phyloP scores from a whole-genome alignment of 2,329 filamentous ascomycete species.

The Penicillium griseofulvum region DNA sequence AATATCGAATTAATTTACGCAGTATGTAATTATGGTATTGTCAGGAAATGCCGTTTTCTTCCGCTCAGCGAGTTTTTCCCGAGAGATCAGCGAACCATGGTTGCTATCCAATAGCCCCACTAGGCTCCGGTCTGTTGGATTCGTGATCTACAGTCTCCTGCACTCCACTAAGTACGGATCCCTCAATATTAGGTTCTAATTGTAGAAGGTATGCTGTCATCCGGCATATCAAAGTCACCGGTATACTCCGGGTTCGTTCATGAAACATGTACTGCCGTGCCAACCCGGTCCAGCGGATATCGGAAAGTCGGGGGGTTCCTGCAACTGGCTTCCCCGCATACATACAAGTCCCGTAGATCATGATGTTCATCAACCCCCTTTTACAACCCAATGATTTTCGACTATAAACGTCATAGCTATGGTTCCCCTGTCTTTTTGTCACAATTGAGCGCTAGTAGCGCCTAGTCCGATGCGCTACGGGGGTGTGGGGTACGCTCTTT shows the following conservation, averaged over 20 bases:
- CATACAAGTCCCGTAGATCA: conserved; percentile 4
- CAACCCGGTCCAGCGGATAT: background rate
- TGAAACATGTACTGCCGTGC: background rate
- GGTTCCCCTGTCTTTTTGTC: background rate
- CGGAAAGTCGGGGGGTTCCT: background rate
- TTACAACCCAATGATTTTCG: background rate
- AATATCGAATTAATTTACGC: background rate
- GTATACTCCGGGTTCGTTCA: too few species aligned
- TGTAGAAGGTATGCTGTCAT: background rate
- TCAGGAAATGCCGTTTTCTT: background rate
- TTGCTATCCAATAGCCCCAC: conserved; percentile 1
- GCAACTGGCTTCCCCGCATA: background rate
- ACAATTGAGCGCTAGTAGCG: background rate
- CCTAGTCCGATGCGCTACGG: background rate
- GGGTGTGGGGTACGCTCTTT: conserved; percentile 5
- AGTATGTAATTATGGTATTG: background rate
- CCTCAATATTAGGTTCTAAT: background rate
- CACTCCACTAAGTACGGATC: background rate
- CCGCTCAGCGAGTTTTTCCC: conserved; percentile 21
- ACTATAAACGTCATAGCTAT: conserved; percentile 9
- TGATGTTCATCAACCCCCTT: background rate
- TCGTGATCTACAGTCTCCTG: background rate
- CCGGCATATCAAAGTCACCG: background rate
- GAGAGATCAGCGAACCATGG: conserved; percentile 25
- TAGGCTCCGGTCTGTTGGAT: background rate